Base-by-base conservation (phyloP, 805 yeast genomes). In the Sugiyamaella smithiae region DNA sequence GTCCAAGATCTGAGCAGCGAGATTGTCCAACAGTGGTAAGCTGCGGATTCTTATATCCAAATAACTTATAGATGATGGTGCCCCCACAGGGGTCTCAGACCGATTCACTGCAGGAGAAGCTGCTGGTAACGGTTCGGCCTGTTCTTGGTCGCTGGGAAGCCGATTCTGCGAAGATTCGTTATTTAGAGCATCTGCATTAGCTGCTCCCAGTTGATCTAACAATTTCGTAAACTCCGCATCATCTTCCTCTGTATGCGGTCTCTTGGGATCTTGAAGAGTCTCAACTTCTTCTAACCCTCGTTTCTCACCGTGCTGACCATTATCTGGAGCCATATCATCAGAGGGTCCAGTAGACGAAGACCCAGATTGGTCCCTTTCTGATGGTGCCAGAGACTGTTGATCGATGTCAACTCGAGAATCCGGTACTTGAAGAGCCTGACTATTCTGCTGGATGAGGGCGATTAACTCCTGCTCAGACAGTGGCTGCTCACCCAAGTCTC, bases 1-100 rank as follows among this genome's bases (percentile, higher is more conserved):
- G 53, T 93, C 73, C 46, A 90, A 70, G 16, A 90, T 71, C 62
- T 90, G 97, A 1, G 89, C 78, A 0, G 96, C 80, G 46, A 90
- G 72, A 56, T 87, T 87, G 61, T 89, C 96, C 51, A 90, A 67
- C 1, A 87, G 77, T 0, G 95, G 90, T 36, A 89, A 49, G 14
- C 60, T 43, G 20, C 49, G 46, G 9, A 48, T 41, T 19, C 44
- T 19, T 6, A 40, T 28, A 31, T 28, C 28, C 12, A 29, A 14
- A 32, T 32, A 17, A 26, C 37, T 29, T 23, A 17, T 20, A 22
- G 26, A 31, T 4, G 7, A 28, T 7, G 16, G 12, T n/a, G 33
- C 16, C 16, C 33, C 33, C 33, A n/a, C 33, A n/a, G 33, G 33
- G 5, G 33, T 29, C 33, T n/a, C 5, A 3, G 33, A 29, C 5